A percentile compares a stretch with the other conserved stretches of the same genome.
Evolutionary conservation across 2,329 filamentous ascomycete species (phyloP).

Genomic region (Chaetomiaceae sp.): DNA sequence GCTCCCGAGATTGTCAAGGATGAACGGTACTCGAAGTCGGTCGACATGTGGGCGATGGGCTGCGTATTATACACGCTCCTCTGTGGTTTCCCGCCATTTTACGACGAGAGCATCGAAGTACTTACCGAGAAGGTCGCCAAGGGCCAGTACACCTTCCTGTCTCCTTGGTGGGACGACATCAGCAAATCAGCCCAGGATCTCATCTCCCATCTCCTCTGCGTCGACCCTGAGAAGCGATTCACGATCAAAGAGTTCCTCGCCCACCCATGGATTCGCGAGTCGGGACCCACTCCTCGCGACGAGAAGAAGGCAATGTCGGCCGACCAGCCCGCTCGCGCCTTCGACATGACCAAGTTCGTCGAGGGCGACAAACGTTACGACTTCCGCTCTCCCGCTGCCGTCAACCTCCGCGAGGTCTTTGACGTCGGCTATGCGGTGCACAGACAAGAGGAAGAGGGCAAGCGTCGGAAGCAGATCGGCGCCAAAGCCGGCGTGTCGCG

Average conservation of each 20-base stretch:
- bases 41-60: constrained; percentile 98
- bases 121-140: constrained; percentile 96
- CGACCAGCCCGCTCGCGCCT: constrained; percentile 47
- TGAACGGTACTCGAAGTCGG: constrained; percentile 95
- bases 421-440: constrained; percentile 98
- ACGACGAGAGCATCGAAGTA: constrained; percentile 95
- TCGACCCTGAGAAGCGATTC: constrained; percentile 92
- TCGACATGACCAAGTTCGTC: constrained; percentile 51
- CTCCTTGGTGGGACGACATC: constrained; percentile 99
- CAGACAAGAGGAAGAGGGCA: constrained; percentile 90
- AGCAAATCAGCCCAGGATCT: constrained; percentile 92
- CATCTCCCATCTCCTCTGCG: constrained; percentile 86
- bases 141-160: constrained; percentile 95
- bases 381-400: constrained; percentile 89
- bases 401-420: constrained; percentile 95
- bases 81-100: constrained; percentile 96
- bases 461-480: constrained; percentile 79
- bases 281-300: constrained; percentile 51
- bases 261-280: constrained; percentile 87
- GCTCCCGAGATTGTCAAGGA: constrained; percentile 99
- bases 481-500: constrained; percentile 59
- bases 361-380: constrained; percentile 69
- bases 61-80: constrained; percentile 96
- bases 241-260: constrained; percentile 87
- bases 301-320: constrained; percentile 49